These are phyloP conservation scores for Brassica cretica DNA, from an alignment of 345 rosid genomes.

Conservation along the genomic window DNA sequence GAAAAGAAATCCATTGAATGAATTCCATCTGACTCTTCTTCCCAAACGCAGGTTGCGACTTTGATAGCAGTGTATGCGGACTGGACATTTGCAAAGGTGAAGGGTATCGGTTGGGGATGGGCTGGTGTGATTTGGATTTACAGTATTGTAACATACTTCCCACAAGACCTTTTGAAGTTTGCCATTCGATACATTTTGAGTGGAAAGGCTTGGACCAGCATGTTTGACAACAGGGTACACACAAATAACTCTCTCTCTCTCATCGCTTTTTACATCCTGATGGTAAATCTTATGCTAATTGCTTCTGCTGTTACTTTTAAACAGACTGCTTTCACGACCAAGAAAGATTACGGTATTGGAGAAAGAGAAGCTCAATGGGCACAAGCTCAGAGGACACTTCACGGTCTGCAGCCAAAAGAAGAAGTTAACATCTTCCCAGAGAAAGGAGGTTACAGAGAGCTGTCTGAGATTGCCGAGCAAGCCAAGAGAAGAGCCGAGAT, in stretches of 20 bases:
- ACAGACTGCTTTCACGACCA: slow-evolving; percentile 89
- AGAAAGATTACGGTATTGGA: slow-evolving; percentile 83
- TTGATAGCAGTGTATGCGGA: slow-evolving; percentile 57
- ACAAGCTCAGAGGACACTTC: slow-evolving; percentile 74
- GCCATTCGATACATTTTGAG: slow-evolving; percentile 80
- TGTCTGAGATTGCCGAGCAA: slow-evolving; percentile 96
- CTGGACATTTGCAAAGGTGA: slow-evolving; percentile 54
- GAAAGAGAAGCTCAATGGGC: slow-evolving; percentile 99
- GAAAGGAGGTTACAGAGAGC: slow-evolving; percentile 70
- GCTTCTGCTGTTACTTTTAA: slow-evolving; percentile 11
- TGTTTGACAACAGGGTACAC: slow-evolving; percentile 79
- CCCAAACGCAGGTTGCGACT: slow-evolving; percentile 55
- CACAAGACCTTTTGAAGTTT: slow-evolving; percentile 82
- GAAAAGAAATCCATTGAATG: background rate
- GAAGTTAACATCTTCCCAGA: slow-evolving; percentile 51
- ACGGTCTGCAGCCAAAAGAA: slow-evolving; percentile 82
- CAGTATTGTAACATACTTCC: slow-evolving; percentile 72
- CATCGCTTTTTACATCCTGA: background rate
- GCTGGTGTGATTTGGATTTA: slow-evolving; percentile 85
- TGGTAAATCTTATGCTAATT: slow-evolving; percentile 9
- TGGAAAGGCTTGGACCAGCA: slow-evolving; percentile 83
- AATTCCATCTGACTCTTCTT: slow-evolving; percentile 6
- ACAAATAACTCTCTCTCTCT: background rate
- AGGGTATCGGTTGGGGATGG: slow-evolving; percentile 67
- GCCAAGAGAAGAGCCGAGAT: slow-evolving; percentile 96